Evolutionary conservation across 352 stramenopile species (phyloP).

Genomic region (Phytophthora ramorum): DNA sequence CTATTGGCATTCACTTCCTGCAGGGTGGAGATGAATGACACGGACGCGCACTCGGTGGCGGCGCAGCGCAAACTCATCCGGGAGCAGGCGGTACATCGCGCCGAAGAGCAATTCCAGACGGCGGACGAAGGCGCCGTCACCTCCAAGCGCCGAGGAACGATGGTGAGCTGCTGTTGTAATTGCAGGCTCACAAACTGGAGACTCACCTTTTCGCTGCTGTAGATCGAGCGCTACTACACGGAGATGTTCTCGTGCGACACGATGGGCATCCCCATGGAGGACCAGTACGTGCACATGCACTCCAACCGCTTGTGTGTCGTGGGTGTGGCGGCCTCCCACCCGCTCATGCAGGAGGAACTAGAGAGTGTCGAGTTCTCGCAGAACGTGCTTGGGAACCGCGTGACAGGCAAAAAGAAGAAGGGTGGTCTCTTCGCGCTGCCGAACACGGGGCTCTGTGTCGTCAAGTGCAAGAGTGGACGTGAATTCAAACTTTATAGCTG

Average conservation of each 20-base stretch:
- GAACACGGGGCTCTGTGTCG: constrained; percentile 66
- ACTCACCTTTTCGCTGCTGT: constrained; percentile 1
- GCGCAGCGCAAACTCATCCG: constrained; percentile 84
- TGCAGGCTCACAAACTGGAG: not conserved
- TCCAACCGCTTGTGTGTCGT: constrained; percentile 89
- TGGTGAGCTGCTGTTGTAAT: constrained; percentile 45
- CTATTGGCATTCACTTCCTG: not conserved
- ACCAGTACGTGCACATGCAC: constrained; percentile 92
- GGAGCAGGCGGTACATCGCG: constrained; percentile 70
- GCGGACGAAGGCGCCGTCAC: constrained; percentile 41
- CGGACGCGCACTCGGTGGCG: constrained; percentile 60
- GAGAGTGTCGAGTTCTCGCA: constrained; percentile 67
- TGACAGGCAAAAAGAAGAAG: constrained; percentile 91
- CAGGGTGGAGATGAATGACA: constrained; percentile 67
- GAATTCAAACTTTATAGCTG: constrained; percentile 79
- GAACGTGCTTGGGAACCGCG: constrained; percentile 71
- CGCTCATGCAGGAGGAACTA: constrained; percentile 70
- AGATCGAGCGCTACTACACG: constrained; percentile 91
- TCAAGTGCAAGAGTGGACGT: constrained; percentile 69
- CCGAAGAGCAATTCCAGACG: constrained; percentile 70
- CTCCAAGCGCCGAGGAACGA: constrained; percentile 66
- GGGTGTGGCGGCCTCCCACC: constrained; percentile 71
- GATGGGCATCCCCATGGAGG: constrained; percentile 69
- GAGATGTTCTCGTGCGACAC: constrained; percentile 85
- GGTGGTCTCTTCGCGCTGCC: constrained; percentile 78